These are phyloP conservation scores for Ulmus americana DNA, from an alignment of 331 rosid genomes.

Conservation along the genomic window DNA sequence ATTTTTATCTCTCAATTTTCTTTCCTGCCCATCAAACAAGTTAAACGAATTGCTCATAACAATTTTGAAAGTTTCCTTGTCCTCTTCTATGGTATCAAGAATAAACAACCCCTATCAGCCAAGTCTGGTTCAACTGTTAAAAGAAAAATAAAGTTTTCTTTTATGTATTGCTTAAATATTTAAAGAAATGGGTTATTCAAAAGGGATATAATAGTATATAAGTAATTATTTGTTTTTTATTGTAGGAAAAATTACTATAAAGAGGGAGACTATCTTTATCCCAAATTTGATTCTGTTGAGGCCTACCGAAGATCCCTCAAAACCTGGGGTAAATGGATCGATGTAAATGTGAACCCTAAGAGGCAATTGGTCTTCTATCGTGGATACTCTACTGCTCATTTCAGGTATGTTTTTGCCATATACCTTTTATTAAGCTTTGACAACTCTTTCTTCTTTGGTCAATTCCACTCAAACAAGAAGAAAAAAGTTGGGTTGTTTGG, in stretches of 20 bases:
- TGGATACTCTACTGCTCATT: slow-evolving; percentile 92
- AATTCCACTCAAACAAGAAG: slow-evolving; percentile 7
- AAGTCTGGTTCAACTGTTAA: neutral
- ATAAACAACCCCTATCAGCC: no score
- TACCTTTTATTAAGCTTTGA: neutral
- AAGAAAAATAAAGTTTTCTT: neutral
- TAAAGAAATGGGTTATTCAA: neutral
- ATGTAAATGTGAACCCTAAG: slow-evolving; percentile 54
- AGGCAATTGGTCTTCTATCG: slow-evolving; percentile 77
- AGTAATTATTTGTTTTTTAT: slow-evolving; percentile 13
- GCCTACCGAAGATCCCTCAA: slow-evolving; percentile 68
- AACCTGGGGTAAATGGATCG: slow-evolving; percentile 94
- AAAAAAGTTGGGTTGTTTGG: neutral
- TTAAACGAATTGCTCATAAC: no score
- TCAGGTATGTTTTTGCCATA: slow-evolving; percentile 46
- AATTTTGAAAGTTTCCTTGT: neutral
- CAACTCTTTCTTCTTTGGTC: slow-evolving; percentile 1
- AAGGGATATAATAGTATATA: neutral
- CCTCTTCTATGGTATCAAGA: neutral
- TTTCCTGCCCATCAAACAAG: no score
- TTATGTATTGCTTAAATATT: neutral
- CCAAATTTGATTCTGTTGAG: slow-evolving; percentile 66
- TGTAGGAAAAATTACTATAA: slow-evolving; percentile 77
- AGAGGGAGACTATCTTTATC: slow-evolving; percentile 75
- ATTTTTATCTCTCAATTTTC: no score